These are phyloP conservation scores for Ganoderma sinense DNA, from an alignment of 1,284 basidiomycete species.

Conservation along the genomic window DNA sequence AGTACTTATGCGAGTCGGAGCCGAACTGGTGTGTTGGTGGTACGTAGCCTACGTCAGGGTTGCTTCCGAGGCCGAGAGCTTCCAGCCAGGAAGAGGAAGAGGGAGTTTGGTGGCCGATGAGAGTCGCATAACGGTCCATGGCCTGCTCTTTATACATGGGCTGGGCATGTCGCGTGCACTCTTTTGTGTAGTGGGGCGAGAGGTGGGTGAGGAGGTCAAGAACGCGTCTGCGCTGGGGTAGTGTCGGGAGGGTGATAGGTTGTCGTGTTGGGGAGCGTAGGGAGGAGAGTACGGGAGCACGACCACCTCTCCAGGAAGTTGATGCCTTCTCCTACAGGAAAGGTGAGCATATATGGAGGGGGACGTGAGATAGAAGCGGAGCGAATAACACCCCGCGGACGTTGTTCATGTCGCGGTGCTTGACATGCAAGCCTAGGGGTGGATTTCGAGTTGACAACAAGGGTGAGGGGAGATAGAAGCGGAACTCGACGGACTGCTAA, in stretches of 20 bases:
- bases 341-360: slow-evolving; percentile 20
- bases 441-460: no score
- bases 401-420: no score
- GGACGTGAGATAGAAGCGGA: not conserved
- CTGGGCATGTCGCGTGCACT: slow-evolving; percentile 87
- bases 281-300: slow-evolving; percentile 50
- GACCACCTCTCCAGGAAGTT: slow-evolving; percentile 60
- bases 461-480: no score
- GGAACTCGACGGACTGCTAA: no score
- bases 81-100: slow-evolving; percentile 70
- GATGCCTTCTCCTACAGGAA: slow-evolving; percentile 42
- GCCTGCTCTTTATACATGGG: slow-evolving; percentile 86
- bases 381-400: not conserved
- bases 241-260: slow-evolving; percentile 71
- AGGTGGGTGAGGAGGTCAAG: slow-evolving; percentile 87
- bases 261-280: slow-evolving; percentile 57
- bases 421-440: no score
- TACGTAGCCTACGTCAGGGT: slow-evolving; percentile 51
- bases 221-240: slow-evolving; percentile 84
- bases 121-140: slow-evolving; percentile 80
- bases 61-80: slow-evolving; percentile 54
- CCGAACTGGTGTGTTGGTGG: slow-evolving; percentile 49
- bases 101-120: slow-evolving; percentile 80
- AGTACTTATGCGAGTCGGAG: slow-evolving; percentile 89
- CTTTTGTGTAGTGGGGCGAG: slow-evolving; percentile 88